These are phyloP conservation scores for Mayamaea pseudoterrestris DNA, from an alignment of 108 stramenopile genomes.

Conservation along the genomic window DNA sequence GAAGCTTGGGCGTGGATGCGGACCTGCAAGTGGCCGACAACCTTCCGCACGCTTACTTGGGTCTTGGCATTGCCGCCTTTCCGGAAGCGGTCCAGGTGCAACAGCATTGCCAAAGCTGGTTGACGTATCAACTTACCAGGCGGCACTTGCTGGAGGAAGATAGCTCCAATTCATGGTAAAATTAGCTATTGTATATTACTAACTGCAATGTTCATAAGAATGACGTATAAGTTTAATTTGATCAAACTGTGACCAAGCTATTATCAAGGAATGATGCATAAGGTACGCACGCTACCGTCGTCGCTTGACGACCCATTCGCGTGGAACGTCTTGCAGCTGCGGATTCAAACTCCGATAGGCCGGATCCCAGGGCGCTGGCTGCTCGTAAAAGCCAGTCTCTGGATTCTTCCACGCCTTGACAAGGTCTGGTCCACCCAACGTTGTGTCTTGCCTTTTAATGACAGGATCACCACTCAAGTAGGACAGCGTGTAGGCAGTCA, in stretches of 20 bases:
- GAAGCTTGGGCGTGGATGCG: constrained; percentile 48
- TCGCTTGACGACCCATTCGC: constrained; percentile 43
- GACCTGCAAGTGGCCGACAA: constrained; percentile 50
- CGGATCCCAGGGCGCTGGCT: constrained; percentile 74
- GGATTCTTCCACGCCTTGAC: constrained; percentile 84
- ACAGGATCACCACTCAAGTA: neutral
- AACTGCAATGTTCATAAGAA: neutral
- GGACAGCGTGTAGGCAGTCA: neutral
- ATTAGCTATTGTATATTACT: neutral
- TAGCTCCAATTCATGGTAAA: too few relatives aligned
- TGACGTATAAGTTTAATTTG: too few relatives aligned
- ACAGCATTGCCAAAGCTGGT: constrained; percentile 39
- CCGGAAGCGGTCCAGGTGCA: constrained; percentile 66
- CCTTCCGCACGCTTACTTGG: constrained; percentile 79
- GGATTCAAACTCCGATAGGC: constrained; percentile 51
- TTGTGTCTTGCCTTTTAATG: constrained; percentile 5
- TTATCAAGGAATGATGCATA: too few relatives aligned
- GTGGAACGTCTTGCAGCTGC: constrained; percentile 42
- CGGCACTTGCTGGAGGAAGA: too few relatives aligned
- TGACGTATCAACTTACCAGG: constrained; percentile 6
- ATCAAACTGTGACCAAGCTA: too few relatives aligned
- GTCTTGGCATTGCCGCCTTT: constrained; percentile 58
- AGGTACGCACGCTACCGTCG: too few relatives aligned
- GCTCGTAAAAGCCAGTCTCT: constrained; percentile 52
- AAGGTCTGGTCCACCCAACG: too few relatives aligned